Evolutionary conservation across 2,329 filamentous ascomycete genomes (phyloP), one percentile per base, ranked within the genome.

Genomic region (Neonectria magnoliae): DNA sequence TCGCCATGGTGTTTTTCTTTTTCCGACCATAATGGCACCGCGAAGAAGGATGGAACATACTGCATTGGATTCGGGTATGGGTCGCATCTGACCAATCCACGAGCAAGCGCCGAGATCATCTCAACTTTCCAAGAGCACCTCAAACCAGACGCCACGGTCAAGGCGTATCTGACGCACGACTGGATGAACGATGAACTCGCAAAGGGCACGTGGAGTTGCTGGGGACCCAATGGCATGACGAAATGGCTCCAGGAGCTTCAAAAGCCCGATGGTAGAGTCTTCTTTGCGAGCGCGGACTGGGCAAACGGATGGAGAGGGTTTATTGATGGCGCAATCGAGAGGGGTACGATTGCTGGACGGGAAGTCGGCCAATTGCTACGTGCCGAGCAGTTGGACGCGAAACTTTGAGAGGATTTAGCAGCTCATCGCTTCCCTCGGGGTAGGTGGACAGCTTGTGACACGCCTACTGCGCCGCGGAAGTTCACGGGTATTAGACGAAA

Each of bases 311-410:
- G 71, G 72, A 56, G 71, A 3, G 71, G 71, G 0, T 74, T 71
- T 3, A 25, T 74, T 27, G 71, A 74, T 27, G 71, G 71, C 9
- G 70, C 72, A 0, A 66, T 74, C n/a, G 68, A 74, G 14, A 60
- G 47, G 13, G 70, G 70, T 1, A 29, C 58, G 2, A 47, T 29
- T 5, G 62, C 33, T 6, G 50, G 55, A 9, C 18, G 51, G 5
- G 6, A 64, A 13, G 48, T 68, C 1, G 20, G 59, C 0, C 16
- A 31, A 31, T 10, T 57, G 4, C 20, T 62, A 3, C n/a, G n/a
- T 22, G 48, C 44, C 1, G 59, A 41, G 4, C 31, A 42, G 9
- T 33, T 38, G 2, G 42, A 38, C 16, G 31, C 44, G 25, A 54
- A 42, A 18, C 22, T 54, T 6, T 47, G 27, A 59, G 29, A 10